Conservation (phyloP, 225 moss, liverwort and hornwort species). For the Anthoceros angustus region DNA sequence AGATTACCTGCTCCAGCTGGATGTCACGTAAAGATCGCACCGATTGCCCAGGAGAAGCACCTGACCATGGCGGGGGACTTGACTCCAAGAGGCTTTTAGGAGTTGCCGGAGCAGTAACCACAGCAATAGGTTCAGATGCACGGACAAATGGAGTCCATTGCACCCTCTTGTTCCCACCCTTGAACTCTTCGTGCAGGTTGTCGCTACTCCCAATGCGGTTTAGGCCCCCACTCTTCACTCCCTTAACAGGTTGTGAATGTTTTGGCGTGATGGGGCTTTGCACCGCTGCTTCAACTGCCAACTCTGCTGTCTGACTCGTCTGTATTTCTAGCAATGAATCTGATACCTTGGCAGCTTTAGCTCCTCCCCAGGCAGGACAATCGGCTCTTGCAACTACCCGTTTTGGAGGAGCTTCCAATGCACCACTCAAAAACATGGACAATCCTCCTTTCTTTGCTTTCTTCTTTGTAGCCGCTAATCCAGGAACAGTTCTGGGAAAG, state of each 20-base stretch:
- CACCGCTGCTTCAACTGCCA: not conserved
- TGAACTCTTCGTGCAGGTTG: slow-evolving; percentile 17
- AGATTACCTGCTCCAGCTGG: slow-evolving; percentile 70
- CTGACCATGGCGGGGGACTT: slow-evolving; percentile 84
- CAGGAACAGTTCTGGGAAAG: no score
- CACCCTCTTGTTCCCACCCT: slow-evolving; percentile 37
- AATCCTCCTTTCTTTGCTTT: slow-evolving; percentile 71
- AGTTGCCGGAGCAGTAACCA: slow-evolving; percentile 19
- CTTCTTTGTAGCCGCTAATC: slow-evolving; percentile 21
- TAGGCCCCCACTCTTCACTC: slow-evolving; percentile 12
- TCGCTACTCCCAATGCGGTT: slow-evolving; percentile 22
- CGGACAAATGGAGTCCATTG: slow-evolving; percentile 71
- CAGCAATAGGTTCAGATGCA: slow-evolving; percentile 57
- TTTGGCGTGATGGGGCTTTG: no score
- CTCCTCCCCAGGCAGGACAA: slow-evolving; percentile 83
- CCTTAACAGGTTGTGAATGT: slow-evolving; percentile 9
- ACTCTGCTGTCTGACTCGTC: slow-evolving; percentile 51
- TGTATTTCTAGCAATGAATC: slow-evolving; percentile 72
- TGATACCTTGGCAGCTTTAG: slow-evolving; percentile 35
- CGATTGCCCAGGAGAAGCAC: slow-evolving; percentile 43
- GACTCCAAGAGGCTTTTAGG: slow-evolving; percentile 39
- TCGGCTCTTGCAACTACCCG: slow-evolving; percentile 43
- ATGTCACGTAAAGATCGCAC: slow-evolving; percentile 72
- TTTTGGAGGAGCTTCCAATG: slow-evolving; percentile 58
- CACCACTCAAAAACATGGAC: slow-evolving; percentile 90